Percentiles rank a stretch among this genome's conserved stretches.
These are phyloP conservation scores for Aspergillus quadricinctus DNA, from an alignment of 2,329 filamentous ascomycete species.

Conservation along the genomic window DNA sequence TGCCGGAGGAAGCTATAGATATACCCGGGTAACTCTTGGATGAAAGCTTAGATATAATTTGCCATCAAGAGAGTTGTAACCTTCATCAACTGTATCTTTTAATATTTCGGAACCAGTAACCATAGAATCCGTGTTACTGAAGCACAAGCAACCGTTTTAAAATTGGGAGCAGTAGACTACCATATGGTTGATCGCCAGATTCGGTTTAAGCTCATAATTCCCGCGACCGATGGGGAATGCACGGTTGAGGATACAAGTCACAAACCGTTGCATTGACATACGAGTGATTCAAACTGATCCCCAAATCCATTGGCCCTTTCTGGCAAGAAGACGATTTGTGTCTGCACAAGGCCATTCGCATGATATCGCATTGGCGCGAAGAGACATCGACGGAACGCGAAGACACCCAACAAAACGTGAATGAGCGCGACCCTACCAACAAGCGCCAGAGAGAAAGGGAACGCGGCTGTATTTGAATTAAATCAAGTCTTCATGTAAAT, in stretches of 20 bases:
- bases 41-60: neutral
- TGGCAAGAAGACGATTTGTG: neutral
- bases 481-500: neutral
- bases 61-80: neutral
- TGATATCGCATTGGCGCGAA: neutral
- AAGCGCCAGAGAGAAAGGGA: neutral
- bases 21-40: neutral
- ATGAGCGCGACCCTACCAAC: neutral
- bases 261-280: neutral
- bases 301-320: neutral
- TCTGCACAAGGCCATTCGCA: neutral
- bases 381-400: neutral
- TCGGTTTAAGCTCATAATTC: conserved; percentile 12
- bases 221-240: neutral
- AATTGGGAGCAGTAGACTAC: no score
- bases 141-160: neutral
- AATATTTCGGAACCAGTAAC: neutral
- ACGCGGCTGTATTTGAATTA: neutral
- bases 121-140: neutral
- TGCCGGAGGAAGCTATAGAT: neutral
- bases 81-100: neutral
- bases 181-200: conserved; percentile 18
- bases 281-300: neutral
- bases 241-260: neutral
- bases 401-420: neutral